These are phyloP conservation scores for Mikania micrantha DNA, from an alignment of 129 eudicot species.

Conservation along the genomic window DNA sequence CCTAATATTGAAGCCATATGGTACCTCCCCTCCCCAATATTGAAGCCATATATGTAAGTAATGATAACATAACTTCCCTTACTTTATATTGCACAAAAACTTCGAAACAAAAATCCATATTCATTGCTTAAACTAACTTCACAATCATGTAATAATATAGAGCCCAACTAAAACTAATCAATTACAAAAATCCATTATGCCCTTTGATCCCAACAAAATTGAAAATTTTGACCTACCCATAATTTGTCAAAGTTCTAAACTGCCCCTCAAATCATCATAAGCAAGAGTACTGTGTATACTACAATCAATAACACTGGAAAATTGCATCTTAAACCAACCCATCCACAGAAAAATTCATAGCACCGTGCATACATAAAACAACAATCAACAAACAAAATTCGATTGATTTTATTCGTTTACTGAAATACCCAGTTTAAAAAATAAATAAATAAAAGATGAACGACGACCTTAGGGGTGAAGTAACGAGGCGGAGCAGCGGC, in stretches of 20 bases:
- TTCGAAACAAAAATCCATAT: not conserved
- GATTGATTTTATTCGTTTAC: not conserved
- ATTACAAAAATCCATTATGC: not conserved
- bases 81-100: not conserved
- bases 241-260: not conserved
- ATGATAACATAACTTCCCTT: no score
- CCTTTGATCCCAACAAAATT: not conserved
- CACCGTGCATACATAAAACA: not conserved
- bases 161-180: constrained; percentile 1
- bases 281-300: not conserved
- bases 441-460: not conserved
- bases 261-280: not conserved
- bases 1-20: no score
- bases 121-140: not conserved
- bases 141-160: not conserved
- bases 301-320: not conserved
- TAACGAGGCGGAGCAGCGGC: constrained; percentile 21
- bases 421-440: not conserved
- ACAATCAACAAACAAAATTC: not conserved
- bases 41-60: no score
- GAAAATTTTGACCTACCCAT: constrained; percentile 5
- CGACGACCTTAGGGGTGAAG: constrained; percentile 16
- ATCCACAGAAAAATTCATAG: not conserved
- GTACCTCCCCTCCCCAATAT: no score
- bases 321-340: not conserved